These are phyloP conservation scores for Medicago arabica DNA, from an alignment of 306 rosid genomes.

Conservation along the genomic window DNA sequence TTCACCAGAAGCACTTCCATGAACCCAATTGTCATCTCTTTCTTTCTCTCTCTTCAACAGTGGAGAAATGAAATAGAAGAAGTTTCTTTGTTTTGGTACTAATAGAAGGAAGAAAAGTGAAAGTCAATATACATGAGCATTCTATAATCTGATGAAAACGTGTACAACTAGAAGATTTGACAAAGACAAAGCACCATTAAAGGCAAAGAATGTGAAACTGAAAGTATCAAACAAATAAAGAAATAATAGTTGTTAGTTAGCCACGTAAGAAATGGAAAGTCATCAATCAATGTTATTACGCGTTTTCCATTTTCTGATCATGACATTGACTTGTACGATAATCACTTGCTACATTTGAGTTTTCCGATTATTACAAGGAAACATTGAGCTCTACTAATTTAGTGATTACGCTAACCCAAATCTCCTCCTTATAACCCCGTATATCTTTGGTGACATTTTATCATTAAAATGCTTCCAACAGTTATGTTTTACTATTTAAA, in stretches of 20 bases:
- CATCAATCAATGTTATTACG: not conserved
- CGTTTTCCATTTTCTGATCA: conserved; percentile 3
- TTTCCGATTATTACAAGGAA: not conserved
- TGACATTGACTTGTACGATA: conserved; percentile 13
- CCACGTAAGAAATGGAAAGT: not conserved
- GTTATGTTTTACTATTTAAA: too few species aligned
- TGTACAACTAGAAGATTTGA: not conserved
- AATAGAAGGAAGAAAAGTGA: conserved; percentile 6
- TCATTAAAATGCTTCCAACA: too few species aligned
- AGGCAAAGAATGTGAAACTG: not conserved
- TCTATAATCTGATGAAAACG: not conserved
- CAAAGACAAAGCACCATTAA: not conserved
- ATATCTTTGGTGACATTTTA: too few species aligned
- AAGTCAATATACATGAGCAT: conserved; percentile 3
- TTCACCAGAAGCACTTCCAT: conserved; percentile 54
- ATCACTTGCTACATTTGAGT: not conserved
- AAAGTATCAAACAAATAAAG: not conserved
- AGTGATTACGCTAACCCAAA: too few species aligned
- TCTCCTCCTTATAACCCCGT: too few species aligned
- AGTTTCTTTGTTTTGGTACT: conserved; percentile 6
- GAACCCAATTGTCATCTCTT: conserved; percentile 49
- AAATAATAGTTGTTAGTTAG: not conserved
- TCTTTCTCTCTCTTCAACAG: not conserved
- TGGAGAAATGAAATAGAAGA: not conserved
- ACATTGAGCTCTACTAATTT: not conserved